Percentiles rank a stretch among this genome's conserved stretches.
phyloP scores from a whole-genome alignment of 768 basidiomycete species.

The Pleurotus platypus region DNA sequence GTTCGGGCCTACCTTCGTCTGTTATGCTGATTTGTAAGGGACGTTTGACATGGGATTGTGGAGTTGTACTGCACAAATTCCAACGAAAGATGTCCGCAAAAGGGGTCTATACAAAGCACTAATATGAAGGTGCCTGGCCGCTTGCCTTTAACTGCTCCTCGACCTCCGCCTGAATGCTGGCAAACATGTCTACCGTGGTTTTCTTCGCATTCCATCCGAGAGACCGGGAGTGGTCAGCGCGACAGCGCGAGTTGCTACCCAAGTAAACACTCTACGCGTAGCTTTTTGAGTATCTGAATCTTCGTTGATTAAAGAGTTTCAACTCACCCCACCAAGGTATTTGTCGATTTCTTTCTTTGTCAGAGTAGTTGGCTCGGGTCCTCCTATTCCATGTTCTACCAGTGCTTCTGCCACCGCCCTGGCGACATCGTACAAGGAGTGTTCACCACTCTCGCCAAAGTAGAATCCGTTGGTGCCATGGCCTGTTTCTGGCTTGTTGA shows the following conservation, averaged over 20 bases:
- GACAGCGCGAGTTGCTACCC: constrained; percentile 22
- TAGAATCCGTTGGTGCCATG: constrained; percentile 53
- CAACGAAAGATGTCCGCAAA: too few species aligned
- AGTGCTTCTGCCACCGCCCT: constrained; percentile 35
- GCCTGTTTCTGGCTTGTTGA: constrained; percentile 21
- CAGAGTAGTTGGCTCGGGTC: constrained; percentile 41
- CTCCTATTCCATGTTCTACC: constrained; percentile 33
- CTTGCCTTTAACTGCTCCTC: background rate
- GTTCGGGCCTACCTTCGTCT: too few species aligned
- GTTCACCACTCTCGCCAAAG: constrained; percentile 50
- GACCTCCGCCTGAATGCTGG: constrained; percentile 6
- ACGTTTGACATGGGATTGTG: too few species aligned
- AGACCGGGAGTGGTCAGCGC: constrained; percentile 15
- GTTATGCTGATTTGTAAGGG: too few species aligned
- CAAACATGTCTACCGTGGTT: constrained; percentile 16
- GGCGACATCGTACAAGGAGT: constrained; percentile 37
- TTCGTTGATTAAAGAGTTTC: background rate
- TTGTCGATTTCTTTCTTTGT: constrained; percentile 40
- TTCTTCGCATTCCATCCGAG: constrained; percentile 24
- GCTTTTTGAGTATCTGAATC: background rate
- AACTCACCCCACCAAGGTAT: constrained; percentile 27
- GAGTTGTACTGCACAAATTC: too few species aligned
- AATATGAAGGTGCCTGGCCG: too few species aligned
- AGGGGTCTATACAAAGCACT: too few species aligned
- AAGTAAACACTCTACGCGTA: constrained; percentile 21